phyloP scores from a whole-genome alignment of 1,284 basidiomycete species.

The Omphalotus olearius region DNA sequence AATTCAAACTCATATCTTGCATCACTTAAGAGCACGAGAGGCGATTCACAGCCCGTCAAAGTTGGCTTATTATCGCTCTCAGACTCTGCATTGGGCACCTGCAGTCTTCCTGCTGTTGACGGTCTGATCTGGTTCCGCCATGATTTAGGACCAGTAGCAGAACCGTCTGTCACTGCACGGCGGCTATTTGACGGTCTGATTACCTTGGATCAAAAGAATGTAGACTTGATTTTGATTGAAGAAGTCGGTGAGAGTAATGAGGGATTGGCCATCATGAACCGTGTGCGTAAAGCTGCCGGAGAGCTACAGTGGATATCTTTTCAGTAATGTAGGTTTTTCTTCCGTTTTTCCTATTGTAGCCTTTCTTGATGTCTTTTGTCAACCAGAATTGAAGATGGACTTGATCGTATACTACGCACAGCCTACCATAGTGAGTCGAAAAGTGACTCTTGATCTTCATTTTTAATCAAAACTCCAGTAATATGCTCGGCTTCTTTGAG shows the following conservation, averaged over 20 bases:
- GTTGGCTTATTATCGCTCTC: conserved; percentile 70
- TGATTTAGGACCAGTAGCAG: conserved; percentile 56
- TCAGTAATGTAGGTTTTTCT: conserved; percentile 19
- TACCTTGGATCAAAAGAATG: conserved; percentile 70
- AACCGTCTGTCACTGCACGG: conserved; percentile 72
- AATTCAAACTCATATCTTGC: conserved; percentile 35
- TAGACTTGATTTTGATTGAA: conserved; percentile 87
- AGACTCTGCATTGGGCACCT: conserved; percentile 52
- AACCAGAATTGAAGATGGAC: too few species aligned
- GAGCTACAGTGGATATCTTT: conserved; percentile 46
- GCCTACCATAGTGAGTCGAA: neutral
- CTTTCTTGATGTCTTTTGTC: too few species aligned
- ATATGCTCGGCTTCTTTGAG: neutral
- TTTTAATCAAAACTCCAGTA: neutral
- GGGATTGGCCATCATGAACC: conserved; percentile 95
- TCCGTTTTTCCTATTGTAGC: neutral
- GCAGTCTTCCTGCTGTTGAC: conserved; percentile 28
- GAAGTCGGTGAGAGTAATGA: conserved; percentile 79
- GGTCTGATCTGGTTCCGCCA: conserved; percentile 50
- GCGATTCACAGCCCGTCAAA: conserved; percentile 29
- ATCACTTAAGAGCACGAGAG: conserved; percentile 29
- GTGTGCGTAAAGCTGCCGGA: conserved; percentile 92
- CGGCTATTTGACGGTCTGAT: conserved; percentile 88
- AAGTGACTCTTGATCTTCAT: neutral
- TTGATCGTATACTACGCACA: neutral